Conservation (phyloP, 129 eudicot species). For the Saussurea involucrata region DNA sequence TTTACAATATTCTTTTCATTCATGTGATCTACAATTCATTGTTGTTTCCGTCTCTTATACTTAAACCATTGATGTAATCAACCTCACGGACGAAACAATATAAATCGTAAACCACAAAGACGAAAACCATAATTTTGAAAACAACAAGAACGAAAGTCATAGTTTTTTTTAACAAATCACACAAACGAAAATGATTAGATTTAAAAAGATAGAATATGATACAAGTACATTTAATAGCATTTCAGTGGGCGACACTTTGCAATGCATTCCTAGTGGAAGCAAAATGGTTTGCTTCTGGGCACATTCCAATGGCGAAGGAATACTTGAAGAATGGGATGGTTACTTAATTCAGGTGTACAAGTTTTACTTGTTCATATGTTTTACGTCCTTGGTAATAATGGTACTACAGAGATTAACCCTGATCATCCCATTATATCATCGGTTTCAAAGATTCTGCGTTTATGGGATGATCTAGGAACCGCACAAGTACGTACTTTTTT, state of each 20-base stretch:
- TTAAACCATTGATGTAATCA: too few species aligned
- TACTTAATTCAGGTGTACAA: conserved; percentile 46
- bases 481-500: conserved; percentile 15
- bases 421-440: conserved; percentile 23
- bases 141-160: neutral
- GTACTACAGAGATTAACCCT: conserved; percentile 7
- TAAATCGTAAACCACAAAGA: too few species aligned
- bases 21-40: too few species aligned
- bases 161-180: too few species aligned
- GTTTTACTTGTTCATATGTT: conserved; percentile 39
- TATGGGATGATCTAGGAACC: conserved; percentile 38
- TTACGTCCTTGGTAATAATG: conserved; percentile 38
- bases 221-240: neutral
- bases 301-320: conserved; percentile 32
- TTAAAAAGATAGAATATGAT: neutral
- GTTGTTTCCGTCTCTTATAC: too few species aligned
- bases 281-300: conserved; percentile 40
- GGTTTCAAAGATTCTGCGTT: conserved; percentile 42
- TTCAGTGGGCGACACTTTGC: conserved; percentile 48
- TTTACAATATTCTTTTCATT: too few species aligned
- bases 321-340: conserved; percentile 44
- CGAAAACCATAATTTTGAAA: neutral
- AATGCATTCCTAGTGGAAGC: conserved; percentile 53
- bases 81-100: too few species aligned
- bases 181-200: too few species aligned